Percentiles rank a stretch among this genome's conserved stretches.
Conservation (phyloP, 257 asterid species). For the Cynanchum wilfordii region DNA sequence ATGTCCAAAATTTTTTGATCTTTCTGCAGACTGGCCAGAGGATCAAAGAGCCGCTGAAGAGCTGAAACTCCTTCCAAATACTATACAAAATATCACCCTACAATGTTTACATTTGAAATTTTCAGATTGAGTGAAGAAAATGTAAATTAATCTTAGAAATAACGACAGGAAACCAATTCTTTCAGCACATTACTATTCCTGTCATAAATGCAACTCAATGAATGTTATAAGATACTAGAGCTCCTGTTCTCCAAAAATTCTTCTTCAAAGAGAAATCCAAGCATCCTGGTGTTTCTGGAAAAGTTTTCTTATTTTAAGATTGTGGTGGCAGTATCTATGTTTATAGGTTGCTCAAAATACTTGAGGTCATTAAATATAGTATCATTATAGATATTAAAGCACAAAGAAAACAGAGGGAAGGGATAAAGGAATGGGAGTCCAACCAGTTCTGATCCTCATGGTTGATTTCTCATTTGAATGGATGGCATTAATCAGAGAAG, state of each 20-base stretch:
- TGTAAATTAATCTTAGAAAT: not conserved
- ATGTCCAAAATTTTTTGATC: not conserved
- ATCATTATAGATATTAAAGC: not conserved
- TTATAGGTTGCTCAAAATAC: not conserved
- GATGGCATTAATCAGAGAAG: constrained; percentile 56
- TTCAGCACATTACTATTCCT: not conserved
- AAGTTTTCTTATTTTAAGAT: not conserved
- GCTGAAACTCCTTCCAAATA: constrained; percentile 3
- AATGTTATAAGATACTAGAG: not conserved
- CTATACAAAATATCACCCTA: constrained; percentile 8
- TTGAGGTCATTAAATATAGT: not conserved
- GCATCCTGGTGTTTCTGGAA: not conserved
- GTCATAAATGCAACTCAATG: not conserved
- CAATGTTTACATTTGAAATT: not conserved
- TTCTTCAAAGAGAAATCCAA: not conserved
- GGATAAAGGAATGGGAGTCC: constrained; percentile 7
- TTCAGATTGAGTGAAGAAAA: constrained; percentile 6
- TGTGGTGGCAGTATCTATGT: no score
- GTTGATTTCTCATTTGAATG: constrained; percentile 35
- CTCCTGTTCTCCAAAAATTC: not conserved
- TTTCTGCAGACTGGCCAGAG: constrained; percentile 4
- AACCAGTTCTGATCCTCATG: constrained; percentile 23
- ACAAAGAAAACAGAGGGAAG: not conserved
- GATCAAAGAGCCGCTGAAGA: not conserved
- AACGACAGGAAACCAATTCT: not conserved